Conservation (phyloP, 1,284 basidiomycete species). For the Irpex lacteus region DNA sequence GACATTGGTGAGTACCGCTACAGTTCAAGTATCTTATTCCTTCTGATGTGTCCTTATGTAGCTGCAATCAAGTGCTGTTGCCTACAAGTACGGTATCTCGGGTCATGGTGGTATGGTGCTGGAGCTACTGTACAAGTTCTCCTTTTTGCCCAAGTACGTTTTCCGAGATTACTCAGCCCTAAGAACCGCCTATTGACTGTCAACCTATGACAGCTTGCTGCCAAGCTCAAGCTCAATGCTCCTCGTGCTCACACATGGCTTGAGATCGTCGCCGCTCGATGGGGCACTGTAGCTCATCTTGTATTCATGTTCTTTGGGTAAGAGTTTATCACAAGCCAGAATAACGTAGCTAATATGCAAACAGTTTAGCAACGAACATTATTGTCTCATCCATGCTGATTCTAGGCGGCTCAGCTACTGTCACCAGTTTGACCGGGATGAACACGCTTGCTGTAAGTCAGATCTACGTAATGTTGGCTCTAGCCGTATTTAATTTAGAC, state of each 20-base stretch:
- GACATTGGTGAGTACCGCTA: constrained; percentile 47
- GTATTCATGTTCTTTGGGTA: constrained; percentile 65
- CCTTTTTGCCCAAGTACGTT: constrained; percentile 39
- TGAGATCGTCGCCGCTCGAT: constrained; percentile 61
- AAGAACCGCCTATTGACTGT: not conserved
- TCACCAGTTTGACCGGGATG: constrained; percentile 55
- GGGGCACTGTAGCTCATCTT: constrained; percentile 57
- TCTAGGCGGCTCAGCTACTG: constrained; percentile 62
- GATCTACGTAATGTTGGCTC: not conserved
- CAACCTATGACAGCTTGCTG: constrained; percentile 31
- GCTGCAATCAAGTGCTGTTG: constrained; percentile 78
- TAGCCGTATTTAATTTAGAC: constrained; percentile 16
- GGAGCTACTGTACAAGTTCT: constrained; percentile 53
- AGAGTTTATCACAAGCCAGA: constrained; percentile 13
- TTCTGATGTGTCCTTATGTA: constrained; percentile 20
- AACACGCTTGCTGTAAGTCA: constrained; percentile 46
- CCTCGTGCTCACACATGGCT: constrained; percentile 60
- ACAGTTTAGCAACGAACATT: constrained; percentile 55
- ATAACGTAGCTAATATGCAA: not conserved
- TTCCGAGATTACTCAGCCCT: not conserved
- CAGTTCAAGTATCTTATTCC: not conserved
- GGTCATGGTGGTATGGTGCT: constrained; percentile 47
- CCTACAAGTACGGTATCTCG: constrained; percentile 78
- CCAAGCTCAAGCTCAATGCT: constrained; percentile 61
- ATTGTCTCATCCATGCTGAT: constrained; percentile 62